Base-by-base conservation (phyloP, 768 basidiomycete species). In the Stropharia rugosoannulata region DNA sequence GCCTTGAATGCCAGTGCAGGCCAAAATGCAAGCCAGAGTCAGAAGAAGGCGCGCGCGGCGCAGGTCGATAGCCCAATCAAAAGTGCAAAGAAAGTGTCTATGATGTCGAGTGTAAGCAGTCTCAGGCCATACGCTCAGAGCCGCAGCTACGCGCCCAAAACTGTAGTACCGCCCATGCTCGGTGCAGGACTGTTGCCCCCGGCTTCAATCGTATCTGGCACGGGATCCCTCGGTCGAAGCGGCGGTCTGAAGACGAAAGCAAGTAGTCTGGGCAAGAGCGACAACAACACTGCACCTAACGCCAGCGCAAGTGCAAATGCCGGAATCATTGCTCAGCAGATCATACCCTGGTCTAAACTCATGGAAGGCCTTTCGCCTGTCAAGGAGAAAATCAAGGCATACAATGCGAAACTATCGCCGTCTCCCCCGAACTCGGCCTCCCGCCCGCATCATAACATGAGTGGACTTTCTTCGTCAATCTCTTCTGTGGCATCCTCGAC, bases 281-380 rank as follows among this genome's bases (percentile, higher is more conserved):
- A 16, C 44, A 40, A 39, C 22, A 49, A 46, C 11, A 19, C 52
- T 38, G 62, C 49, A 25, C 43, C 47, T 25, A 25, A 32, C 15
- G 40, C 50, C 36, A 54, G 41, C 19, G 58, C 10, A 36, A 55
- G 35, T 46, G 53, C 52, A 25, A 53, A 44, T 37, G 36, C 66
- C 0, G 12, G 42, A 2, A 52, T 68, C 39, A 69, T 84, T 7
- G 83, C 81, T 0, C 79, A 81, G 64, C 83, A 79, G 54, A 89
- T 89, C 47, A 78, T 80, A 0, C 86, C 87, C 0, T 89, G 85
- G 86, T 72, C 80, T 0, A 73, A 74, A 6, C 67, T 85, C 6
- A 44, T 71, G 16, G 64, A 70, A 45, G 60, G 62, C 1, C 43
- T 73, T 1, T 72, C 57, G 13, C 70, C 60, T 19, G 56, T 65